A percentile compares a stretch with the other conserved stretches of the same genome.
phyloP scores from a whole-genome alignment of 176 grass and related monocot species.

The Oryza officinalis region DNA sequence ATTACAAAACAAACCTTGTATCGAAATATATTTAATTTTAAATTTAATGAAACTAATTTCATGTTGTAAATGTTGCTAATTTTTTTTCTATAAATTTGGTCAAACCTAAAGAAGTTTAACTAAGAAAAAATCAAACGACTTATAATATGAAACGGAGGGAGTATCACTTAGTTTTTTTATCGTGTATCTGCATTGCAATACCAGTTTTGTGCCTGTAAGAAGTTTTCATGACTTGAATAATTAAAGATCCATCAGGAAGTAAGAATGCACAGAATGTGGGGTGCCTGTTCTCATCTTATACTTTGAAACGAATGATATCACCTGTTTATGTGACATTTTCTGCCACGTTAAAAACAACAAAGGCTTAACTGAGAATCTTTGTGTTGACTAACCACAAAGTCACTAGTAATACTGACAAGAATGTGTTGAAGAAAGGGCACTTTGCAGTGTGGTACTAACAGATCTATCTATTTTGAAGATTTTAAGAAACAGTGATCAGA shows the following conservation, averaged over 20 bases:
- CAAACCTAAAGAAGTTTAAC: too few species aligned
- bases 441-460: background rate
- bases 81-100: too few species aligned
- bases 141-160: too few species aligned
- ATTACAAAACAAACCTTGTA: too few species aligned
- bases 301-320: background rate
- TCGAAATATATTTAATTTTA: too few species aligned
- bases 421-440: background rate
- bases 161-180: background rate
- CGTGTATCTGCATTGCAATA: conserved; percentile 1
- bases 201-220: background rate
- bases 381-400: too few species aligned
- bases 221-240: background rate
- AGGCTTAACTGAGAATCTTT: background rate
- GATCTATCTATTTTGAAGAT: background rate
- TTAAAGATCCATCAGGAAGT: background rate
- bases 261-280: background rate
- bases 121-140: too few species aligned
- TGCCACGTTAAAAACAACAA: background rate
- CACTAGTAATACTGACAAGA: background rate
- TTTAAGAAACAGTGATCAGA: background rate
- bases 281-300: conserved; percentile 24
- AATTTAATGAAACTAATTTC: too few species aligned
- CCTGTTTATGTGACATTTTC: background rate
- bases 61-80: too few species aligned